Conservation (phyloP, 768 basidiomycete species). For the Dacryopinax spathularia region DNA sequence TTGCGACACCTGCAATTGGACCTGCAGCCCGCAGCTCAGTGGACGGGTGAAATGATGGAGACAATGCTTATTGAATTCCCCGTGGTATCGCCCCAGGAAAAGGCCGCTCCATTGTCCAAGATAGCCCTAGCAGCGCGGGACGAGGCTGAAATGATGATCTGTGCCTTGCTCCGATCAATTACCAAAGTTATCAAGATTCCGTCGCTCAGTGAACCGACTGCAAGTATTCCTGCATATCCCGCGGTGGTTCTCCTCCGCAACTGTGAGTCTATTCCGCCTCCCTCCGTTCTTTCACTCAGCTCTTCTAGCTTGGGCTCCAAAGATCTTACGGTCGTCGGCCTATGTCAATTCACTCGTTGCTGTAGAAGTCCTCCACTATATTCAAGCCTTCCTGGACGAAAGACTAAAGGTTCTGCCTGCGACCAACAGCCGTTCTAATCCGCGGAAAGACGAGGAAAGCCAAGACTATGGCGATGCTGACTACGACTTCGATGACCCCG, state of each 20-base stretch:
- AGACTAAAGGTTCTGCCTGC: constrained; percentile 36
- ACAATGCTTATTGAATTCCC: constrained; percentile 42
- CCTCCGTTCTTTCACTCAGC: constrained; percentile 1
- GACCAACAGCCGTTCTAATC: constrained; percentile 19
- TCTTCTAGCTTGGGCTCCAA: constrained; percentile 42
- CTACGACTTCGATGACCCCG: constrained; percentile 48
- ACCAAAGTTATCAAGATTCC: constrained; percentile 18
- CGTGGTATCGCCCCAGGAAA: constrained; percentile 16
- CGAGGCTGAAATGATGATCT: constrained; percentile 8
- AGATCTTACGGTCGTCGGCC: constrained; percentile 34
- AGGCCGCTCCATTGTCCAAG: constrained; percentile 12
- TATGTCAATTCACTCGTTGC: constrained; percentile 37
- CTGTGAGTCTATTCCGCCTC: constrained; percentile 27
- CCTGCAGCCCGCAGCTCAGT: constrained; percentile 40
- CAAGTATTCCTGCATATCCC: constrained; percentile 32
- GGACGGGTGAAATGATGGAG: constrained; percentile 49
- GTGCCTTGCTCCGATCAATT: background rate
- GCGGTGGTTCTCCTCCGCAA: constrained; percentile 44
- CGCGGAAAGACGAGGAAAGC: constrained; percentile 47
- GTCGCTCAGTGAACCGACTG: constrained; percentile 19
- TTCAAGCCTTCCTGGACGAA: constrained; percentile 48
- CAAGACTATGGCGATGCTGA: constrained; percentile 57
- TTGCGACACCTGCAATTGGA: constrained; percentile 39
- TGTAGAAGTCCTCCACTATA: constrained; percentile 40
- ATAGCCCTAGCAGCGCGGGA: constrained; percentile 5